These are phyloP conservation scores for Cyclotella cryptica DNA, from an alignment of 108 stramenopile genomes.

Conservation along the genomic window DNA sequence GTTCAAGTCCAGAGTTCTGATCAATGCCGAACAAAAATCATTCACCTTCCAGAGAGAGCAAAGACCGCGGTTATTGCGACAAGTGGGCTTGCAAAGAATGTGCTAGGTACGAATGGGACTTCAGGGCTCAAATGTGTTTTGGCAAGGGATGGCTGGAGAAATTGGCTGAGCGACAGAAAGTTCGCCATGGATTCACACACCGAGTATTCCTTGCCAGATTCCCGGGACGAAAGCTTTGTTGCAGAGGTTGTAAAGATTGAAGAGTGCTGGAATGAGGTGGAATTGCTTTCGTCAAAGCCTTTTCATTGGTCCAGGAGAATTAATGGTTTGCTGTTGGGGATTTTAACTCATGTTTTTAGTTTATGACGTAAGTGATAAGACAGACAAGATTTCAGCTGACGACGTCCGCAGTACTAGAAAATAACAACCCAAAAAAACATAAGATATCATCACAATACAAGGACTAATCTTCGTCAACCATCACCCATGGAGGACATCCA, in stretches of 20 bases:
- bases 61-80: conserved; percentile 20
- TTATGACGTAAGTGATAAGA: not conserved
- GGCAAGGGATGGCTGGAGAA: conserved; percentile 2
- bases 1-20: conserved; percentile 28
- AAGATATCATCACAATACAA: too few species aligned
- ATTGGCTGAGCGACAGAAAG: not conserved
- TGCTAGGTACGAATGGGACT: not conserved
- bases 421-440: too few species aligned
- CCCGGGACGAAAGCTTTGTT: conserved; percentile 13
- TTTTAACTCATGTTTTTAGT: conserved; percentile 12
- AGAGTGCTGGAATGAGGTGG: conserved; percentile 47
- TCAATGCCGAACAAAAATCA: not conserved
- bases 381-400: too few species aligned
- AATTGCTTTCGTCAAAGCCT: conserved; percentile 18
- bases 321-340: conserved; percentile 28
- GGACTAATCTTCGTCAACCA: conserved; percentile 61
- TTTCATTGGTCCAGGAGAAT: conserved; percentile 42
- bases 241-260: conserved; percentile 44
- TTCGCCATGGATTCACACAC: not conserved
- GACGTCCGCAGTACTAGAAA: too few species aligned
- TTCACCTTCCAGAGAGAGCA: conserved; percentile 12
- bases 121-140: not conserved
- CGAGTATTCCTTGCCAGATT: not conserved
- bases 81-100: conserved; percentile 16
- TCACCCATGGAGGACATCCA: conserved; percentile 90